Evolutionary conservation across 164 flowering plant species (phyloP), one percentile per base, ranked within the genome.

Genomic region (Umbellularia californica): DNA sequence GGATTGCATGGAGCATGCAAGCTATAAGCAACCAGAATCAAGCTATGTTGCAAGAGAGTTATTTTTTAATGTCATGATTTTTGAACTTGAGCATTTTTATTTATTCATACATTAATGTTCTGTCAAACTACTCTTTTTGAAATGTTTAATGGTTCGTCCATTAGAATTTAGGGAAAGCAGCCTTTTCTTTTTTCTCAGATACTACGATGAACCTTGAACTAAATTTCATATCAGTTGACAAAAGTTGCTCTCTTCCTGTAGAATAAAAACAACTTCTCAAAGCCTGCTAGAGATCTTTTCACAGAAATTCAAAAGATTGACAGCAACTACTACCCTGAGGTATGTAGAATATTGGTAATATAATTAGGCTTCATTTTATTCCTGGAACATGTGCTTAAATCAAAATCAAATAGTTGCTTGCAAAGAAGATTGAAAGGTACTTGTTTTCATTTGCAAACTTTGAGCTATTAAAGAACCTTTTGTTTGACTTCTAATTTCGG

Each of bases 321-420:
- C 69, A 85, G 90, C 80, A 80, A 81, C 77, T 88, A 91, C 79
- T 91, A 91, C 73, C 95, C 95, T 15, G 95, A 89, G 91, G 95
- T 90, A 83, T 55, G 74, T 69, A 28, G 35, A 47, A 71, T 62
- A 15, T 50, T 62, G n/a, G n/a, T 17, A 67, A 28, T 67, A 17
- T 67, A 30, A 67, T 15, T 30, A 6, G 67, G 67, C 67, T 3
- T 6, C 28, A 2, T 64, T 11, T 64, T 55, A 55, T 55, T 55
- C n/a, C 60, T 55, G 5, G 60, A 15, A 13, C 3, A 55, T 55
- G 60, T 55, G n/a, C 60, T 55, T 55, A 55, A 55, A 55, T 5
- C 7, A 55, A 55, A 55, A 55, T 20, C 60, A 55, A 20, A 55
- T 55, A 55, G 20, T 55, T 55, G 60, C 20, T 55, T 55, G 60